Base-by-base conservation (phyloP, 2,329 filamentous ascomycete genomes). In the Venturia asperata region DNA sequence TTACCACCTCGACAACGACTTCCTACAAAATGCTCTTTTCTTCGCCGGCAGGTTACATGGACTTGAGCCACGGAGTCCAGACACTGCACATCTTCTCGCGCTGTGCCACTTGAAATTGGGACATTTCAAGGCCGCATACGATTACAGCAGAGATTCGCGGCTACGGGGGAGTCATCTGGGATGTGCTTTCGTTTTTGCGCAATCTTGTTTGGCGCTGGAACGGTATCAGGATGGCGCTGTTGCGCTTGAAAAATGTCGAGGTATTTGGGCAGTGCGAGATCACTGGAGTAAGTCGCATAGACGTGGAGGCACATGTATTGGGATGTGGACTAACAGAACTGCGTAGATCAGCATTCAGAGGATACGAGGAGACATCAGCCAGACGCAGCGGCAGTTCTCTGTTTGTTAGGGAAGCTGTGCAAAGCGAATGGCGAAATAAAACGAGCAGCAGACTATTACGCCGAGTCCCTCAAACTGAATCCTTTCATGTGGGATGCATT, bases 401-500 rank as follows among this genome's bases (percentile, higher is more conserved):
- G 90, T 71, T 79, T 99, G 45, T 81, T 96, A 39, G 94, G 91
- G 34, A 96, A 95, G 77, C 80, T 99, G 37, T 93, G 92, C 78
- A 86, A 89, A 61, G 90, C 85, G 2, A 88, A 94, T 70, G 89
- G 83, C 67, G 85, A 96, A 70, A 83, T 90, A 71, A 89, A 89
- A 72, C 92, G 90, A 75, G 92, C 94, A 9, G 86, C 93, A 19
- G 85, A 89, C 69, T 91, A 86, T 74, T 97, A 94, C 73, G 91
- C 96, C 69, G 91, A 95, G 67, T 86, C 92, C 6, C 79, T 99
- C 71, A 95, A 92, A 77, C 76, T 87, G 64, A 99, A 97, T 72
- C 92, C 94, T 1, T 93, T 97, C 76, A 94, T 96, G 85, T 99
- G 94, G 94, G 94, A 99, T 80, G 92, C 93, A 0, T 97, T 97